phyloP scores from a whole-genome alignment of 139 green algal genomes.

The Chlorella sp. region DNA sequence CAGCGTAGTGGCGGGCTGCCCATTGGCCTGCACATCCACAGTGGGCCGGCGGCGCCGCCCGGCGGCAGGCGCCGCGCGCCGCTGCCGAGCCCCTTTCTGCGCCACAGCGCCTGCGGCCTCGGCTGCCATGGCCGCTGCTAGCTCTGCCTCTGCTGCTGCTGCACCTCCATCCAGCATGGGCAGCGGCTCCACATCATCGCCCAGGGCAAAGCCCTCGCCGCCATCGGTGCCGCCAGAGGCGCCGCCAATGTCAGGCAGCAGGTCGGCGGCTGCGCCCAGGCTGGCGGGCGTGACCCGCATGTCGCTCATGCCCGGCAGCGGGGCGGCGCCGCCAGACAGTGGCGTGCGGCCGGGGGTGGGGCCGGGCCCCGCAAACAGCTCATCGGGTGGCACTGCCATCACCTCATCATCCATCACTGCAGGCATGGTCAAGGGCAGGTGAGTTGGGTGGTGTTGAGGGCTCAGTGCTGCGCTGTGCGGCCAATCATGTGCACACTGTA shows the following conservation, averaged over 20 bases:
- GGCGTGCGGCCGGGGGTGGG: not conserved
- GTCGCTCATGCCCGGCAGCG: slow-evolving; percentile 30
- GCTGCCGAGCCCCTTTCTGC: not conserved
- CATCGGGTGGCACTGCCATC: slow-evolving; percentile 39
- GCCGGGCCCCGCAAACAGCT: slow-evolving; percentile 35
- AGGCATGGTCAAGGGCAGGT: not conserved
- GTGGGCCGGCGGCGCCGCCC: not conserved
- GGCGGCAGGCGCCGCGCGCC: not conserved
- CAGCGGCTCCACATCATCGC: not conserved
- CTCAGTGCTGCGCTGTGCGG: not conserved
- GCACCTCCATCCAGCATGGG: not conserved
- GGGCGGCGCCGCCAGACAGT: slow-evolving; percentile 6
- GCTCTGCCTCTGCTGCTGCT: not conserved
- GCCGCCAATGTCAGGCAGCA: slow-evolving; percentile 27
- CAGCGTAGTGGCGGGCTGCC: slow-evolving; percentile 36
- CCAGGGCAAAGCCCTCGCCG: not conserved
- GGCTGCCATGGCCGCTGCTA: not conserved
- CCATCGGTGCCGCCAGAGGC: not conserved
- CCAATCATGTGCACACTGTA: not conserved
- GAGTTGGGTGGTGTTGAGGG: not conserved
- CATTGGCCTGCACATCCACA: slow-evolving; percentile 31
- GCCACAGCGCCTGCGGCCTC: not conserved
- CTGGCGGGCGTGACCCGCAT: slow-evolving; percentile 40
- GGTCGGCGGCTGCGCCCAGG: slow-evolving; percentile 27
- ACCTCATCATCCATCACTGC: slow-evolving; percentile 44